These are phyloP conservation scores for Clonostachys byssicola DNA, from an alignment of 2,329 filamentous ascomycete species.

Conservation along the genomic window DNA sequence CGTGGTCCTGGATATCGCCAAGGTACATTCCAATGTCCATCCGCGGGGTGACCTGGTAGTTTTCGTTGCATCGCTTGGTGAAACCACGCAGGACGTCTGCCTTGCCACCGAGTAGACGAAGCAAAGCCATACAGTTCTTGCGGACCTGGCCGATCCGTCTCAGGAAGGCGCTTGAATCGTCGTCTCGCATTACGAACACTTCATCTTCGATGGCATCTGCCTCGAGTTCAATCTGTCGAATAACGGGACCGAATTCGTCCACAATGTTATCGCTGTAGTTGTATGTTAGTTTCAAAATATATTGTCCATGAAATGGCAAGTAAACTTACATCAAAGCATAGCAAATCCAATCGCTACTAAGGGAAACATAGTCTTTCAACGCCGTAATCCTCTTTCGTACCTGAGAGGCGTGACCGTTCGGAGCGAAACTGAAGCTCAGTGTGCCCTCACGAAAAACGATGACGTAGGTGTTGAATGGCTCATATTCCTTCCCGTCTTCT, in stretches of 20 bases:
- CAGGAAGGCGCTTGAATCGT: conserved; percentile 85
- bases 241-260: conserved; percentile 88
- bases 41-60: conserved; percentile 90
- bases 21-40: conserved; percentile 97
- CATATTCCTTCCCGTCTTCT: conserved; percentile 76
- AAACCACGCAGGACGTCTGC: conserved; percentile 98
- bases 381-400: conserved; percentile 89
- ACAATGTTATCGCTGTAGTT: conserved; percentile 84
- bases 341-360: conserved; percentile 98
- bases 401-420: conserved; percentile 81
- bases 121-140: conserved; percentile 90
- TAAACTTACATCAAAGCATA: conserved; percentile 87
- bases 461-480: conserved; percentile 94
- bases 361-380: conserved; percentile 88
- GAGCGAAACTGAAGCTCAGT: conserved; percentile 88
- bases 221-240: conserved; percentile 80
- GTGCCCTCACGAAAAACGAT: conserved; percentile 95
- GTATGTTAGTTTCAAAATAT: neutral
- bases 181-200: conserved; percentile 85
- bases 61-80: conserved; percentile 97
- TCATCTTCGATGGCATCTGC: conserved; percentile 93
- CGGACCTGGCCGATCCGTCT: conserved; percentile 85
- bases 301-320: neutral
- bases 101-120: conserved; percentile 91
- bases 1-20: conserved; percentile 97